Conservation (phyloP, 2,329 filamentous ascomycete genomes). For the Sordariomycetes sp. region DNA sequence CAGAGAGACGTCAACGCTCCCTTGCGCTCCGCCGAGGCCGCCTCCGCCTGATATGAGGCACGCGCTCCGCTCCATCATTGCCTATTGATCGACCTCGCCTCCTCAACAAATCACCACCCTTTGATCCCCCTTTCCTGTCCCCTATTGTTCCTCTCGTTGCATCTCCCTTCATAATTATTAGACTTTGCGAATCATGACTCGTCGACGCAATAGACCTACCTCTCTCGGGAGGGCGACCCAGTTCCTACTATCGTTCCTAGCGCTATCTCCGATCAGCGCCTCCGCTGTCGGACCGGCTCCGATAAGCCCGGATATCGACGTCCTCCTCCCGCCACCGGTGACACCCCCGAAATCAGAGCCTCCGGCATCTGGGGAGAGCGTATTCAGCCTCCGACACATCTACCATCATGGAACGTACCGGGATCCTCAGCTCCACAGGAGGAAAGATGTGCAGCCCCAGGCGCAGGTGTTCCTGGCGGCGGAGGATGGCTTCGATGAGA, state of each 20-base stretch:
- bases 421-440: constrained; percentile 65
- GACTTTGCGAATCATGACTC: constrained; percentile 1
- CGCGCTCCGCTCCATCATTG: constrained; percentile 1
- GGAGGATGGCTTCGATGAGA: constrained; percentile 40
- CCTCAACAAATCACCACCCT: constrained; percentile 2
- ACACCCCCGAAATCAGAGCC: constrained; percentile 24
- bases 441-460: constrained; percentile 53
- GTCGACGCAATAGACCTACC: constrained; percentile 20
- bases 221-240: constrained; percentile 51
- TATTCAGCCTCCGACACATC: constrained; percentile 69
- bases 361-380: constrained; percentile 37
- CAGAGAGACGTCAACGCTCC: constrained; percentile 2
- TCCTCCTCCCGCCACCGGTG: constrained; percentile 26
- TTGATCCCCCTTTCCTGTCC: not conserved
- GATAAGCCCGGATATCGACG: constrained; percentile 22
- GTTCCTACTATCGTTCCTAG: constrained; percentile 54
- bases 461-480: constrained; percentile 44
- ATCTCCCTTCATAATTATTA: not conserved
- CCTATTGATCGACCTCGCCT: not conserved
- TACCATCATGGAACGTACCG: constrained; percentile 80
- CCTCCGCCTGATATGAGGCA: constrained; percentile 4
- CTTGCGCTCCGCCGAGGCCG: not conserved
- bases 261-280: constrained; percentile 33
- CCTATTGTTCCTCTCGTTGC: not conserved
- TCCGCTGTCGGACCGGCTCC: constrained; percentile 16